These are phyloP conservation scores for Arachnomyces sp. DNA, from an alignment of 2,329 filamentous ascomycete genomes.

Conservation along the genomic window DNA sequence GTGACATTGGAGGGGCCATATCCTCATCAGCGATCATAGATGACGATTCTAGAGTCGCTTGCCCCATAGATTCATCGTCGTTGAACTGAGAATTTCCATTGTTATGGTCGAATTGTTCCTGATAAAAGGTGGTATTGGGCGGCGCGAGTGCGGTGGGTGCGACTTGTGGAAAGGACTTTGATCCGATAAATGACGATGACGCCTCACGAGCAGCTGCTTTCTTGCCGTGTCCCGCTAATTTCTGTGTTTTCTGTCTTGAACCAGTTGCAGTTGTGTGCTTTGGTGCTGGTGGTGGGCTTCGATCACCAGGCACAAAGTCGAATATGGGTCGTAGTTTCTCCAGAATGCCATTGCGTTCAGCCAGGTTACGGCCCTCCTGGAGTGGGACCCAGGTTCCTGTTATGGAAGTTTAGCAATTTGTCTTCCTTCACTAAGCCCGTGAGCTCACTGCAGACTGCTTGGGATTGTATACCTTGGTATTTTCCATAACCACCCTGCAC, in stretches of 20 bases:
- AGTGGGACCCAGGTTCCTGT: conserved; percentile 98
- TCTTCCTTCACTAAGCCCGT: neutral
- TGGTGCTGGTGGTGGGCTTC: conserved; percentile 85
- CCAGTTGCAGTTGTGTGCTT: conserved; percentile 65
- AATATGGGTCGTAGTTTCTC: conserved; percentile 81
- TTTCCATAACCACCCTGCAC: conserved; percentile 97
- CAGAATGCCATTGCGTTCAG: conserved; percentile 76
- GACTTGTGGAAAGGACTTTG: neutral
- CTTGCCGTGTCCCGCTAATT: conserved; percentile 54
- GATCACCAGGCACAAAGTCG: conserved; percentile 73
- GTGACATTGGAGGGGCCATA: conserved; percentile 59
- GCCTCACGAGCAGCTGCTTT: conserved; percentile 40
- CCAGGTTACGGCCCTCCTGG: conserved; percentile 67
- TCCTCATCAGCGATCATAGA: conserved; percentile 82
- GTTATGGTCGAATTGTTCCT: neutral
- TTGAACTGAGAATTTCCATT: conserved; percentile 24
- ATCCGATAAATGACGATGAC: conserved; percentile 21
- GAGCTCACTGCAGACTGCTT: neutral
- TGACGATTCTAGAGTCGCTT: conserved; percentile 71
- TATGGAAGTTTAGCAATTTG: conserved; percentile 3
- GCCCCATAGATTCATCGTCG: conserved; percentile 75
- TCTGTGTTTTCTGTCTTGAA: conserved; percentile 72
- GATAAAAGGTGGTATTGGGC: conserved; percentile 11
- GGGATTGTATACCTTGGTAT: conserved; percentile 65
- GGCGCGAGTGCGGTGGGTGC: conserved; percentile 1